Evolutionary conservation across 306 rosid genomes (phyloP).

Genomic region (Lathyrus aphaca): DNA sequence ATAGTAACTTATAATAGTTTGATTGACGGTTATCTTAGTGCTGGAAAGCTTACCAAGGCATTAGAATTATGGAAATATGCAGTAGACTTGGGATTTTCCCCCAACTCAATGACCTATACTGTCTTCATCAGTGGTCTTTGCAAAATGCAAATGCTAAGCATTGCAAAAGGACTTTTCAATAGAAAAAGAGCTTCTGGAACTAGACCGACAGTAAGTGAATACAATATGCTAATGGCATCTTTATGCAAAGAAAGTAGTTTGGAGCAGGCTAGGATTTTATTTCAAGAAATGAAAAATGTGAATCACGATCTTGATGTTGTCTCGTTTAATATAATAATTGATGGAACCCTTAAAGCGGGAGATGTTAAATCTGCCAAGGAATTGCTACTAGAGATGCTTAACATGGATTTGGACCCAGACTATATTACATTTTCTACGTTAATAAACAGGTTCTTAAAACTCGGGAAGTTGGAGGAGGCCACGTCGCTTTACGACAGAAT

Average conservation of each 20-base stretch:
- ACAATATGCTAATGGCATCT: conserved; percentile 62
- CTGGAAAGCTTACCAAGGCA: conserved; percentile 51
- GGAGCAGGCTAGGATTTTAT: conserved; percentile 71
- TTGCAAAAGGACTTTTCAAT: conserved; percentile 76
- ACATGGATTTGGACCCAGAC: conserved; percentile 60
- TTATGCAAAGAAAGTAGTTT: conserved; percentile 74
- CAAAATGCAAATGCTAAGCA: conserved; percentile 61
- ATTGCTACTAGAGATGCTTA: conserved; percentile 60
- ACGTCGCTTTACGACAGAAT: conserved; percentile 59
- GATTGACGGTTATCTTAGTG: conserved; percentile 64
- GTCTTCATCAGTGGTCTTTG: conserved; percentile 81
- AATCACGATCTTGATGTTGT: conserved; percentile 54
- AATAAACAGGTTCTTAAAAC: conserved; percentile 60
- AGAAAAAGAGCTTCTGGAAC: conserved; percentile 62
- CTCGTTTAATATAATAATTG: conserved; percentile 69
- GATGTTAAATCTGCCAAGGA: conserved; percentile 59
- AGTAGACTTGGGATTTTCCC: conserved; percentile 56
- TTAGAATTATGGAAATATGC: conserved; percentile 59
- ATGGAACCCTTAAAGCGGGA: conserved; percentile 70
- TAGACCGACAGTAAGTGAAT: conserved; percentile 57
- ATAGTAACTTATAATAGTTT: conserved; percentile 58
- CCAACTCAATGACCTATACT: conserved; percentile 58
- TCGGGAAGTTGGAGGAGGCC: conserved; percentile 71
- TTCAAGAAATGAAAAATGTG: conserved; percentile 62
- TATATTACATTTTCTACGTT: conserved; percentile 62